Percentiles rank a stretch among this genome's conserved stretches.
Evolutionary conservation across 164 flowering plant species (phyloP).

Genomic region (Echeveria elegans): DNA sequence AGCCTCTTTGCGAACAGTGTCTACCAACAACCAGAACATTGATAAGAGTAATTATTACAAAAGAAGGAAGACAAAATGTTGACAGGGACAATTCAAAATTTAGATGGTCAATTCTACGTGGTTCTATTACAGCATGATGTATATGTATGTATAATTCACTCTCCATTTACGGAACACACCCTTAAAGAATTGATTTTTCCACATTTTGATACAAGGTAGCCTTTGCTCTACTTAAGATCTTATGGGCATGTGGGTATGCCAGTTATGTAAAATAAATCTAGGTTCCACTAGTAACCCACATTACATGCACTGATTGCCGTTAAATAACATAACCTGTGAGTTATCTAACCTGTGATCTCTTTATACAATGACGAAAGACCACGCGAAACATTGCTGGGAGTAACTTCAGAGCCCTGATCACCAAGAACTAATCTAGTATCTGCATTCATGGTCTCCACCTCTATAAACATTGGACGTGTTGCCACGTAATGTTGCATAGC

Average conservation of each 20-base stretch:
- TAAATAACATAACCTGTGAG: constrained; percentile 8
- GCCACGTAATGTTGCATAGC: constrained; percentile 99
- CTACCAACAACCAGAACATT: constrained; percentile 27
- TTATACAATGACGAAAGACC: constrained; percentile 89
- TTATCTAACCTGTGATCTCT: constrained; percentile 81
- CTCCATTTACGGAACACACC: not conserved
- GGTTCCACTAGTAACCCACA: not conserved
- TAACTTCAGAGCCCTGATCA: constrained; percentile 67
- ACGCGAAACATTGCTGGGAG: constrained; percentile 79
- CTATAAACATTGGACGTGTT: constrained; percentile 96
- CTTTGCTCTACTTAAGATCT: not conserved
- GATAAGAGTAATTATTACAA: not conserved
- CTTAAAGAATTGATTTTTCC: not conserved
- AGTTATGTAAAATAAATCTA: not conserved
- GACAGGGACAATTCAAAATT: not conserved
- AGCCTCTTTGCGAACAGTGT: constrained; percentile 91
- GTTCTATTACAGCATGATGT: not conserved
- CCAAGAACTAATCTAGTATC: constrained; percentile 88
- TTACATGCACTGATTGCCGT: not conserved
- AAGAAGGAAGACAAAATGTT: not conserved
- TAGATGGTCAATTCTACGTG: not conserved
- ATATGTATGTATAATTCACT: not conserved
- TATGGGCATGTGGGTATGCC: not conserved
- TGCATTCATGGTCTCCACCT: constrained; percentile 89
- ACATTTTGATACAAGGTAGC: not conserved